Evolutionary conservation across 306 rosid genomes (phyloP).

Genomic region (Prunus kanzakura): DNA sequence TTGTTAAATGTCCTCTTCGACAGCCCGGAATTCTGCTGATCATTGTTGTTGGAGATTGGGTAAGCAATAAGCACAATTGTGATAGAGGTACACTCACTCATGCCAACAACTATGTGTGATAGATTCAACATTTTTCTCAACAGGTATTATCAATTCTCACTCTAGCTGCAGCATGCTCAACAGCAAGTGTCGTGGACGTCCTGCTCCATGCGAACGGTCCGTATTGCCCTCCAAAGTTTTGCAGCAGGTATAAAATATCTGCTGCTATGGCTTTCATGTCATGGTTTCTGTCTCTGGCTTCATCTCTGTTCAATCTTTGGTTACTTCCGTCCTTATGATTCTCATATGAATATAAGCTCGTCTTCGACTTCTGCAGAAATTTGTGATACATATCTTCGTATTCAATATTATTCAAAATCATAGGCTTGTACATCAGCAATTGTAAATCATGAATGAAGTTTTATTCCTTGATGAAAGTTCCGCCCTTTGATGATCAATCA

Average conservation of each 20-base stretch:
- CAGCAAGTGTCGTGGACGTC: slow-evolving; percentile 70
- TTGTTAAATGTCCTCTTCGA: slow-evolving; percentile 64
- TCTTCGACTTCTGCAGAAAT: background rate
- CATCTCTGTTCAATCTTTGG: slow-evolving; percentile 76
- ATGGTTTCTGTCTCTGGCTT: slow-evolving; percentile 62
- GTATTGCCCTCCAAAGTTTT: slow-evolving; percentile 50
- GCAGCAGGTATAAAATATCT: slow-evolving; percentile 62
- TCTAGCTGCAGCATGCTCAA: slow-evolving; percentile 75
- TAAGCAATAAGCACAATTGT: slow-evolving; percentile 24
- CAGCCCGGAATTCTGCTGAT: slow-evolving; percentile 65
- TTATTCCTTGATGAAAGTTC: background rate
- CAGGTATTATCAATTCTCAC: slow-evolving; percentile 72
- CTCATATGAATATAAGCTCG: background rate
- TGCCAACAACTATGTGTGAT: background rate
- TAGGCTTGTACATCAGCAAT: background rate
- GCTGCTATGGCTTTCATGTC: slow-evolving; percentile 73
- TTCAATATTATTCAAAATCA: background rate
- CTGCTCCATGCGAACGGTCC: slow-evolving; percentile 44
- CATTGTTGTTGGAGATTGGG: slow-evolving; percentile 81
- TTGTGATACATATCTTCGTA: slow-evolving; percentile 6
- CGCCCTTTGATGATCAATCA: background rate
- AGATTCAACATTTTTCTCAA: slow-evolving; percentile 8
- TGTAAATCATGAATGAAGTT: background rate
- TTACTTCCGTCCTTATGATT: slow-evolving; percentile 65
- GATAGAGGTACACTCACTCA: background rate